Evolutionary conservation across 805 yeast genomes (phyloP), one percentile per base, ranked within the genome.

Genomic region (Starmerella geochares): DNA sequence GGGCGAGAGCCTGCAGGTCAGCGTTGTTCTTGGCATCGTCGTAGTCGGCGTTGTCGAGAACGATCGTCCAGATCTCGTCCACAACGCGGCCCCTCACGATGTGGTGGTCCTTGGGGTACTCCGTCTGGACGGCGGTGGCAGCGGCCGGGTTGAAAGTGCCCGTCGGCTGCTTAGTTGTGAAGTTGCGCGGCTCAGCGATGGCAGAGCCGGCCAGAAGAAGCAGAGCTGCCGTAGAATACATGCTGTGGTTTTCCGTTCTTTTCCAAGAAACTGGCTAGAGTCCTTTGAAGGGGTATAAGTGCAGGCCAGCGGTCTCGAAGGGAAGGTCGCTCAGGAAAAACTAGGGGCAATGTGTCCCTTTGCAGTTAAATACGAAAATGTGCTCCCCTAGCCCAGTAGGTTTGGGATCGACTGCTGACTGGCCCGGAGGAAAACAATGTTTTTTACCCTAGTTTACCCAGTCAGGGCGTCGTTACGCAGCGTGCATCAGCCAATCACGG

Each of bases 21-120:
- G 67, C 62, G 59, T 74, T 68, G 56, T 66, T 70, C 39, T 67
- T 68, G 40, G 78, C 79, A 57, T 74, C 75, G 57, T 71, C 73
- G 62, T 62, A 74, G 65, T 73, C 64, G 48, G 77, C 75, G 64
- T 72, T 72, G 64, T 74, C 79, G 54, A 75, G 68, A 71, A 74
- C 75, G 55, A 75, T 71, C 57, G 66, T 65, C 62, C 62, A 59
- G 36, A 58, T 50, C 56, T 59, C 59, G 58, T 60, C 63, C 11
- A 56, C 61, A 31, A 48, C 46, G 28, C 62, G 62, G 54, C 63
- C 62, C 52, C 54, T 53, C 40, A 54, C 52, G 43, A 54, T 55
- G 57, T 60, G 63, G 61, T 60, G 63, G 42, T 57, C 53, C 55
- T 55, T 56, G 48, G 63, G 63, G 57, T 60, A 60, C 40, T 53